Conservation (phyloP, 2,329 filamentous ascomycete genomes). For the Cytospora schulzeri region DNA sequence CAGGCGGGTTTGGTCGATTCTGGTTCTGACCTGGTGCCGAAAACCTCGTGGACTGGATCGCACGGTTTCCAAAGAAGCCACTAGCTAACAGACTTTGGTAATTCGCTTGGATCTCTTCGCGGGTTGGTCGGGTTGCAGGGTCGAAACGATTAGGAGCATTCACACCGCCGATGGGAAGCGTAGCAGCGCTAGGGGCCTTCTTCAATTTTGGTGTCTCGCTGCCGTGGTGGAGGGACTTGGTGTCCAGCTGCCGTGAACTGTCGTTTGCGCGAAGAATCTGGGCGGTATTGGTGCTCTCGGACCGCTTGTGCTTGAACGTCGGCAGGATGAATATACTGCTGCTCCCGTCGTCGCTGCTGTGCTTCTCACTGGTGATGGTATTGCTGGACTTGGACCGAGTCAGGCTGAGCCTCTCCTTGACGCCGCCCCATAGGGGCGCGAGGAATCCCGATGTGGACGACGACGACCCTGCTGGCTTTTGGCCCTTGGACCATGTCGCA, state of each 20-base stretch:
- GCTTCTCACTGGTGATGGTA: conserved; percentile 32
- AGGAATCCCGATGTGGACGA: conserved; percentile 32
- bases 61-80: conserved; percentile 61
- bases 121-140: conserved; percentile 36
- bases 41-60: conserved; percentile 59
- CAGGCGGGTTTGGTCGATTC: conserved; percentile 2
- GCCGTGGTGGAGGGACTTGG: background rate
- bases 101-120: conserved; percentile 57
- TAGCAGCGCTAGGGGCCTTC: conserved; percentile 14
- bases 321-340: conserved; percentile 16
- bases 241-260: background rate
- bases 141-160: conserved; percentile 19
- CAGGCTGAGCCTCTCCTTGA: conserved; percentile 36
- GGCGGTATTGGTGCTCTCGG: conserved; percentile 23
- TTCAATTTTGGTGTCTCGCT: conserved; percentile 14
- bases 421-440: conserved; percentile 38
- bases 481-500: background rate
- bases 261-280: background rate
- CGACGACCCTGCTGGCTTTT: conserved; percentile 9
- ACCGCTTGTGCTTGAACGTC: conserved; percentile 27
- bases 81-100: conserved; percentile 59
- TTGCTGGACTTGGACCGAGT: conserved; percentile 31
- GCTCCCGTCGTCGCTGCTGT: conserved; percentile 10
- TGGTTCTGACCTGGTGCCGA: conserved; percentile 34
- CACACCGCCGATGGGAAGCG: conserved; percentile 1